Conservation (phyloP, 148 eudicot species). For the Agrostemma githago region DNA sequence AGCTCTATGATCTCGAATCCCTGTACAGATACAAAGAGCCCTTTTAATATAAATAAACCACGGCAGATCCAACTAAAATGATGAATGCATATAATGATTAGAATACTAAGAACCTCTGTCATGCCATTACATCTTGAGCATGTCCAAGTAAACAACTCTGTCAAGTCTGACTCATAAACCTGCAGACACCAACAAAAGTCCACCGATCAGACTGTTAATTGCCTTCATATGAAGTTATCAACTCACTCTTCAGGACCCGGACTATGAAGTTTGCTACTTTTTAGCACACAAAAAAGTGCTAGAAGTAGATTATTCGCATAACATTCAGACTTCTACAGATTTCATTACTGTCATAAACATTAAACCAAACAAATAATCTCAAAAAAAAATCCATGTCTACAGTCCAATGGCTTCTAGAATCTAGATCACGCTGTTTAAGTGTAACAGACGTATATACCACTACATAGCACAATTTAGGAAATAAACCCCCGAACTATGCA, state of each 20-base stretch:
- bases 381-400: background rate
- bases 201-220: background rate
- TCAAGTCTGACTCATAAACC: slow-evolving; percentile 92
- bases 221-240: background rate
- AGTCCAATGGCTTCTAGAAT: background rate
- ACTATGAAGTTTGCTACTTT: background rate
- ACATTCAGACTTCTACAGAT: background rate
- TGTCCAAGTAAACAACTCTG: slow-evolving; percentile 82
- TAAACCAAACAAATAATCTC: background rate
- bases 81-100: background rate
- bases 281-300: background rate
- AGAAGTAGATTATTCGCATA: background rate
- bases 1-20: slow-evolving; percentile 89
- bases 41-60: background rate
- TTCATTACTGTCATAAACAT: background rate
- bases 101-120: slow-evolving; percentile 49
- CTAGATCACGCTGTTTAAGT: no score
- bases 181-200: slow-evolving; percentile 23
- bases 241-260: background rate
- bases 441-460: no score
- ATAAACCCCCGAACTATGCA: background rate
- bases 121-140: slow-evolving; percentile 81
- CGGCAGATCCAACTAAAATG: background rate
- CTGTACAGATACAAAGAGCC: slow-evolving; percentile 35
- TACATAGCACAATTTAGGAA: background rate